A percentile compares a stretch with the other conserved stretches of the same genome.
These are phyloP conservation scores for Hymenoscyphus fraxineus DNA, from an alignment of 2,329 filamentous ascomycete genomes.

Conservation along the genomic window DNA sequence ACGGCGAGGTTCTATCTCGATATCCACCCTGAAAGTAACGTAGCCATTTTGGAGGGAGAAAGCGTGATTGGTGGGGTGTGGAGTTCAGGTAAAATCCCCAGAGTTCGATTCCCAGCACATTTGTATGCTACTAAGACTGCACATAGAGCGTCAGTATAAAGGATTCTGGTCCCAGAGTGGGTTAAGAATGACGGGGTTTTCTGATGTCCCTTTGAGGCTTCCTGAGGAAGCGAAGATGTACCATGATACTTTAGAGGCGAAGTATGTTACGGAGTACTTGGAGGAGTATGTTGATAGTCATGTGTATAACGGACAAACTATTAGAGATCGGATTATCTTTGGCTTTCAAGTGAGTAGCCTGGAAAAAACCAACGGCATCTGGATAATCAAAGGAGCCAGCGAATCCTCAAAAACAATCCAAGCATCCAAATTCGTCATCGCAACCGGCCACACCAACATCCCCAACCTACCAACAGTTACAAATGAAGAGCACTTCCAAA, in stretches of 20 bases:
- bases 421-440: background rate
- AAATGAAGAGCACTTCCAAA: background rate
- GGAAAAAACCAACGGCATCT: background rate
- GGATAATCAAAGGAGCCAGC: background rate
- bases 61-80: background rate
- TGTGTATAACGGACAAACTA: background rate
- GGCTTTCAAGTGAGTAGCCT: background rate
- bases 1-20: background rate
- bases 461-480: conserved; percentile 33
- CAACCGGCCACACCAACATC: conserved; percentile 9
- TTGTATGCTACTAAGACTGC: too few species aligned
- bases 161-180: conserved; percentile 1
- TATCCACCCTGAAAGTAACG: background rate
- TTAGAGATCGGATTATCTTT: background rate
- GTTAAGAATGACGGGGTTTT: background rate
- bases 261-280: conserved; percentile 1
- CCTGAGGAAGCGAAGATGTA: background rate
- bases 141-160: background rate
- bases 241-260: background rate
- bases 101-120: background rate
- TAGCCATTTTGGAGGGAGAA: background rate
- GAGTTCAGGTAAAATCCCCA: background rate
- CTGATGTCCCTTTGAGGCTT: background rate
- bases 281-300: conserved; percentile 3
- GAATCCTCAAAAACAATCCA: background rate